These are phyloP conservation scores for Aspergillus melleus DNA, from an alignment of 2,329 filamentous ascomycete genomes.

Conservation along the genomic window DNA sequence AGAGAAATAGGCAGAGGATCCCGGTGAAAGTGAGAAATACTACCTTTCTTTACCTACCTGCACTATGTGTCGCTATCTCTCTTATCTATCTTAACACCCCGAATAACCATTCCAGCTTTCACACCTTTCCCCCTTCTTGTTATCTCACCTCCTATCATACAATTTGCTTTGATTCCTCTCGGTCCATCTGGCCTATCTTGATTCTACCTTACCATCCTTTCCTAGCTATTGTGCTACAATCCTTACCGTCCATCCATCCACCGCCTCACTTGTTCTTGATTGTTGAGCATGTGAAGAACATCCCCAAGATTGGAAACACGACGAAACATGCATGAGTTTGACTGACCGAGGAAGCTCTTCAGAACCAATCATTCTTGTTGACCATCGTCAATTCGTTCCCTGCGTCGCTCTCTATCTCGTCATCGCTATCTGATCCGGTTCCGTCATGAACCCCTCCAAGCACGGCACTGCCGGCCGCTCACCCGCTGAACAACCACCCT, in stretches of 20 bases:
- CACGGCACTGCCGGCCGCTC: neutral
- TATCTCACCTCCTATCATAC: neutral
- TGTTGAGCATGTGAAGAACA: conserved; percentile 3
- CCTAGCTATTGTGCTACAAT: neutral
- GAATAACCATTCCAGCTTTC: neutral
- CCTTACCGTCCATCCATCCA: neutral
- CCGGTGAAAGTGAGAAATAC: neutral
- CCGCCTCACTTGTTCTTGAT: neutral
- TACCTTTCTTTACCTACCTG: neutral
- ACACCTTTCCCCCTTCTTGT: conserved; percentile 8
- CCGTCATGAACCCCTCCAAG: neutral
- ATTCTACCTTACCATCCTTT: neutral
- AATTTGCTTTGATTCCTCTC: too few relatives aligned
- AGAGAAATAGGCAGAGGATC: neutral
- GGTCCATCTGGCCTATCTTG: neutral
- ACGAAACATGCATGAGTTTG: conserved; percentile 8
- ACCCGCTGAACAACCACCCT: neutral
- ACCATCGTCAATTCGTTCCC: neutral
- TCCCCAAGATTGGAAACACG: neutral
- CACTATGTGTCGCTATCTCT: too few relatives aligned
- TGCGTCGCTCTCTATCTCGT: neutral
- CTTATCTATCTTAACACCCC: conserved; percentile 1
- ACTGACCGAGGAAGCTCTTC: neutral
- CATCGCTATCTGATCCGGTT: conserved; percentile 5
- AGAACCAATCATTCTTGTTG: neutral